A percentile compares a stretch with the other conserved stretches of the same genome.
phyloP scores from a whole-genome alignment of 768 basidiomycete species.

The Xerocomellus chrysenteron region DNA sequence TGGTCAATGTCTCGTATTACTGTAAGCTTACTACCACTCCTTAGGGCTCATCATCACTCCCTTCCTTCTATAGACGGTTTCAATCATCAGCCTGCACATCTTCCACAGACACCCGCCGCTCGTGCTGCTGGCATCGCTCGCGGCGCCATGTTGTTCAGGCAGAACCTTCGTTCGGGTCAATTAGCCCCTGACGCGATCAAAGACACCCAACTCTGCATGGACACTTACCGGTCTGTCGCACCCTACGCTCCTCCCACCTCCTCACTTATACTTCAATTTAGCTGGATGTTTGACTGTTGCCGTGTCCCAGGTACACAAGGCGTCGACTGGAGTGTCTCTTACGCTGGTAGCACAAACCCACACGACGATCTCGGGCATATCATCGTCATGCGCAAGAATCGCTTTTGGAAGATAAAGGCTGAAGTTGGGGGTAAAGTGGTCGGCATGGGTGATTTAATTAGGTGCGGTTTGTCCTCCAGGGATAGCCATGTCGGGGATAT shows the following conservation, averaged over 20 bases:
- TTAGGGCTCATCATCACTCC: constrained; percentile 6
- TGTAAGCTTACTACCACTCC: constrained; percentile 48
- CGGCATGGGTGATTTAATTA: constrained; percentile 63
- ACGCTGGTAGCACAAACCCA: constrained; percentile 47
- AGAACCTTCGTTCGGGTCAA: constrained; percentile 63
- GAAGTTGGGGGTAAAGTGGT: constrained; percentile 54
- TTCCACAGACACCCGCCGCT: constrained; percentile 54
- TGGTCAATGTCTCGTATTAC: constrained; percentile 93
- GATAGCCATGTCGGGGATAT: neutral
- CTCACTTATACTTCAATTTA: constrained; percentile 25
- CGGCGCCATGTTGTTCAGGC: constrained; percentile 71
- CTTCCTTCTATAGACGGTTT: constrained; percentile 65
- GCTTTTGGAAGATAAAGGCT: constrained; percentile 78
- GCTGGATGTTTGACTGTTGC: constrained; percentile 93
- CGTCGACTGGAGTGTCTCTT: constrained; percentile 73
- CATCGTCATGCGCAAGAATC: constrained; percentile 80
- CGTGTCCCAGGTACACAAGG: constrained; percentile 74
- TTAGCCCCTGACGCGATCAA: constrained; percentile 63
- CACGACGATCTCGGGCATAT: constrained; percentile 67
- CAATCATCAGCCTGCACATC: constrained; percentile 58
- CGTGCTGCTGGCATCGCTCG: constrained; percentile 74
- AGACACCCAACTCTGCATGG: constrained; percentile 80
- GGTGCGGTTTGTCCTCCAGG: constrained; percentile 37
- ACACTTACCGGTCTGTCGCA: constrained; percentile 66
- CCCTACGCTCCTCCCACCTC: neutral